These are phyloP conservation scores for Pythium phragmiticola DNA, from an alignment of 352 stramenopile genomes.

Conservation along the genomic window DNA sequence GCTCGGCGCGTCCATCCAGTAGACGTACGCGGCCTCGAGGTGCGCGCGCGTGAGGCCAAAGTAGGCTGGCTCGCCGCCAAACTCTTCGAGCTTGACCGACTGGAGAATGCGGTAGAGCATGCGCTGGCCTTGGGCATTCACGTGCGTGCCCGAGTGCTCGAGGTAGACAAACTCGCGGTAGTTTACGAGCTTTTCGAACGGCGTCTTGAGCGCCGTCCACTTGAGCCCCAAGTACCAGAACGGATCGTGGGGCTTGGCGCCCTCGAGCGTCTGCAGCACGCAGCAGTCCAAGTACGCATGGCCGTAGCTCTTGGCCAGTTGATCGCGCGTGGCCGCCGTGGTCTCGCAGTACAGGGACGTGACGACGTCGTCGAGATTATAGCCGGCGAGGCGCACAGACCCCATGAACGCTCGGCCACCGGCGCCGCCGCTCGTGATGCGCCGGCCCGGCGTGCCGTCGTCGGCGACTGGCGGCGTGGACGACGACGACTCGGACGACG, in stretches of 20 bases:
- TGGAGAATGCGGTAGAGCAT: constrained; percentile 68
- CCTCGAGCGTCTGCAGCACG: constrained; percentile 62
- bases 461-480: neutral
- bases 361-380: constrained; percentile 68
- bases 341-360: constrained; percentile 60
- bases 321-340: constrained; percentile 44
- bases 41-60: constrained; percentile 69
- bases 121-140: constrained; percentile 44
- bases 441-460: constrained; percentile 1
- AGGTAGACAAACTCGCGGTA: constrained; percentile 71
- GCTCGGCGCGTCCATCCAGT: constrained; percentile 53
- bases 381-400: constrained; percentile 35
- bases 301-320: constrained; percentile 47
- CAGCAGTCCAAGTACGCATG: constrained; percentile 57
- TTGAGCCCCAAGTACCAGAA: constrained; percentile 80
- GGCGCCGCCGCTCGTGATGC: constrained; percentile 4
- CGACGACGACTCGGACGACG: constrained; percentile 17
- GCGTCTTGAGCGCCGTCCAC: constrained; percentile 69
- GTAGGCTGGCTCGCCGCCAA: constrained; percentile 61
- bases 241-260: constrained; percentile 56
- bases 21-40: constrained; percentile 61
- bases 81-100: constrained; percentile 56
- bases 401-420: constrained; percentile 51
- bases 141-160: constrained; percentile 63
- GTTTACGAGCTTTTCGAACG: constrained; percentile 53